Percentiles rank a stretch among this genome's conserved stretches.
These are phyloP conservation scores for Colletotrichum nymphaeae DNA, from an alignment of 2,329 filamentous ascomycete species.

Conservation along the genomic window DNA sequence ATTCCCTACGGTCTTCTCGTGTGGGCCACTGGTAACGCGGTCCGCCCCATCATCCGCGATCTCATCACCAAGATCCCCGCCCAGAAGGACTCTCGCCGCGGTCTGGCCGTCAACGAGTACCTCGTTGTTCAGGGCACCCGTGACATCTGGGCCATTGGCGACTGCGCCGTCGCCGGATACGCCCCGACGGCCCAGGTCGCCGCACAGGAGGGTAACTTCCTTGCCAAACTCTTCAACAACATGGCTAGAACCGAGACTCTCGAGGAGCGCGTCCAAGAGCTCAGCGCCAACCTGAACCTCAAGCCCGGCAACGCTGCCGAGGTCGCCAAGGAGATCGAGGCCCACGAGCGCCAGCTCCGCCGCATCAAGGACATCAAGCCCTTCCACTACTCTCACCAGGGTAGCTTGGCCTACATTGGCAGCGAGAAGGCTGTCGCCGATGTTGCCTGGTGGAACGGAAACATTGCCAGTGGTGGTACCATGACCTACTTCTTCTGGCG, in stretches of 20 bases:
- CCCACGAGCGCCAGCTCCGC: slow-evolving; percentile 85
- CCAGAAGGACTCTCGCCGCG: slow-evolving; percentile 93
- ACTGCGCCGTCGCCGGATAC: slow-evolving; percentile 97
- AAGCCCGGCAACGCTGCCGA: slow-evolving; percentile 75
- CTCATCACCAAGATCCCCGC: slow-evolving; percentile 92
- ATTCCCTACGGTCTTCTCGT: slow-evolving; percentile 97
- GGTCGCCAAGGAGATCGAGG: slow-evolving; percentile 80
- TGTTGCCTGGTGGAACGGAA: slow-evolving; percentile 96
- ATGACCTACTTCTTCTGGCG: slow-evolving; percentile 99
- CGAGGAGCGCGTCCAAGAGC: slow-evolving; percentile 78
- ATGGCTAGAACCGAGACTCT: slow-evolving; percentile 94
- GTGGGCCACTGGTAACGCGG: slow-evolving; percentile 97
- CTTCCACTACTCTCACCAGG: slow-evolving; percentile 99
- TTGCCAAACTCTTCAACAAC: slow-evolving; percentile 96
- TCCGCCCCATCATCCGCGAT: slow-evolving; percentile 90
- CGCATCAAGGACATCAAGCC: slow-evolving; percentile 95
- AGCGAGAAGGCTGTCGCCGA: slow-evolving; percentile 98
- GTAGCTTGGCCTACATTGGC: slow-evolving; percentile 96
- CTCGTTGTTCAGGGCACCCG: slow-evolving; percentile 97
- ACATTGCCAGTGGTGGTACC: slow-evolving; percentile 91
- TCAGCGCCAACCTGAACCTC: slow-evolving; percentile 72
- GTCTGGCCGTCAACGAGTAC: slow-evolving; percentile 97
- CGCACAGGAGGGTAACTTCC: slow-evolving; percentile 93
- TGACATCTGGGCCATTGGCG: slow-evolving; percentile 97
- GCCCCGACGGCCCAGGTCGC: slow-evolving; percentile 98